Evolutionary conservation across 768 basidiomycete species (phyloP).

Genomic region (Tylopilus subfusipes): DNA sequence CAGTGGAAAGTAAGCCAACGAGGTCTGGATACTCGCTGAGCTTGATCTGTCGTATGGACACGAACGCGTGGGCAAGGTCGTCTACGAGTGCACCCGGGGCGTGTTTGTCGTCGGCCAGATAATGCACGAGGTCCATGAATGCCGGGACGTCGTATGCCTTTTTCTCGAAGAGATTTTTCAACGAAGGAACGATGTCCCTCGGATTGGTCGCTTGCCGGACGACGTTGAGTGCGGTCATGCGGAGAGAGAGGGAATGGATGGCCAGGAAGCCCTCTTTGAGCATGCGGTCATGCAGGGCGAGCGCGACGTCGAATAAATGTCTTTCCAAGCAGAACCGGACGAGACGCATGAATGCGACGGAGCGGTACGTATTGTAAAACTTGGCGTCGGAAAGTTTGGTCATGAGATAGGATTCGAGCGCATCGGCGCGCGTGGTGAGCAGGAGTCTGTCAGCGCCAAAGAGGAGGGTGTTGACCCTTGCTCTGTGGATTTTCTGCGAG

Average conservation of each 20-base stretch:
- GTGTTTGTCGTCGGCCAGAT: slow-evolving; percentile 15
- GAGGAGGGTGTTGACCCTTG: slow-evolving; percentile 26
- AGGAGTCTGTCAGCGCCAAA: slow-evolving; percentile 27
- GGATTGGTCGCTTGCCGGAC: slow-evolving; percentile 2
- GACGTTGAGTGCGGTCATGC: slow-evolving; percentile 37
- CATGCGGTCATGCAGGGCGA: slow-evolving; percentile 42
- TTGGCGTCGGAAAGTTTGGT: slow-evolving; percentile 19
- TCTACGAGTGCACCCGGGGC: slow-evolving; percentile 18
- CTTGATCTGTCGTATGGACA: slow-evolving; percentile 13
- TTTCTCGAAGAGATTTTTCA: slow-evolving; percentile 17
- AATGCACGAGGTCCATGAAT: slow-evolving; percentile 28
- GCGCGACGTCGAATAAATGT: slow-evolving; percentile 37
- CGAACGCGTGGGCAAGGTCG: slow-evolving; percentile 20
- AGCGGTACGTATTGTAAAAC: slow-evolving; percentile 29
- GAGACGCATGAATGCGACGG: slow-evolving; percentile 35
- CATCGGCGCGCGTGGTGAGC: slow-evolving; percentile 16
- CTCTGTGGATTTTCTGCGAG: slow-evolving; percentile 17
- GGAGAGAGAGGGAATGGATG: slow-evolving; percentile 36
- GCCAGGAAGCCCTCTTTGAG: slow-evolving; percentile 37
- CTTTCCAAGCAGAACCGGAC: slow-evolving; percentile 41
- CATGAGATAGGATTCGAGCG: slow-evolving; percentile 23
- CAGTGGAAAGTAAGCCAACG: slow-evolving; percentile 36
- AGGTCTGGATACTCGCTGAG: slow-evolving; percentile 31
- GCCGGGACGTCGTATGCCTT: slow-evolving; percentile 18
- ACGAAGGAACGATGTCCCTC: neutral